Evolutionary conservation across 1,139 yeast genomes (phyloP).

Genomic region (Zygoascus meyerae): DNA sequence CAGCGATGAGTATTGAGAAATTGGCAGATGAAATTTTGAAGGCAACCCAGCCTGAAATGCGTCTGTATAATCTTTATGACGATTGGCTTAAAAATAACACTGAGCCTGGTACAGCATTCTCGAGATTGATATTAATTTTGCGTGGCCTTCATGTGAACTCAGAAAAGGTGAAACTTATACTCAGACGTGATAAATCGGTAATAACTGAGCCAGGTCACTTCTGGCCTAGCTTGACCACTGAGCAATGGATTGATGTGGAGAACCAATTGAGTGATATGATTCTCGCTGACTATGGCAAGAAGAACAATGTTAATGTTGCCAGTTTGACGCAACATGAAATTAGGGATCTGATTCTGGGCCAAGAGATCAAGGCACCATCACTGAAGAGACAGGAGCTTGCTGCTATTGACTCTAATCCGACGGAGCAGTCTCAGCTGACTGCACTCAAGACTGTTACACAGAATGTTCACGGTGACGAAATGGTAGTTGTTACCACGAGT

Average conservation of each 20-base stretch:
- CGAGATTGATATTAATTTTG: slow-evolving; percentile 71
- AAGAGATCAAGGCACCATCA: slow-evolving; percentile 87
- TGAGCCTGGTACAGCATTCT: slow-evolving; percentile 88
- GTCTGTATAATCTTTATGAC: slow-evolving; percentile 82
- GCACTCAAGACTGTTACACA: slow-evolving; percentile 81
- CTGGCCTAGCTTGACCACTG: slow-evolving; percentile 87
- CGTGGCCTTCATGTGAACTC: slow-evolving; percentile 75
- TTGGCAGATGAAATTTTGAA: slow-evolving; percentile 71
- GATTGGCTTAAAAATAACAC: slow-evolving; percentile 65
- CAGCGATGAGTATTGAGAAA: slow-evolving; percentile 79
- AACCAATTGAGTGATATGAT: slow-evolving; percentile 82
- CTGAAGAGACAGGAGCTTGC: slow-evolving; percentile 74
- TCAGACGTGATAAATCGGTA: slow-evolving; percentile 69
- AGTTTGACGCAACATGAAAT: slow-evolving; percentile 91
- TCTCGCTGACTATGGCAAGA: slow-evolving; percentile 75
- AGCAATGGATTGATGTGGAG: slow-evolving; percentile 91
- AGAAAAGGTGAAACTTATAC: slow-evolving; percentile 68
- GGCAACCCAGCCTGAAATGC: slow-evolving; percentile 93
- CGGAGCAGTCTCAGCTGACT: slow-evolving; percentile 42
- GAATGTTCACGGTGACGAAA: slow-evolving; percentile 94
- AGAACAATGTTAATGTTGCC: slow-evolving; percentile 78
- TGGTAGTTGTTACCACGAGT: slow-evolving; percentile 87
- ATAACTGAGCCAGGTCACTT: slow-evolving; percentile 72
- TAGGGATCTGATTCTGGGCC: slow-evolving; percentile 90
- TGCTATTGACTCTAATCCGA: slow-evolving; percentile 48